Conservation (phyloP, 1,139 yeast genomes). For the Taphrina wiesneri region DNA sequence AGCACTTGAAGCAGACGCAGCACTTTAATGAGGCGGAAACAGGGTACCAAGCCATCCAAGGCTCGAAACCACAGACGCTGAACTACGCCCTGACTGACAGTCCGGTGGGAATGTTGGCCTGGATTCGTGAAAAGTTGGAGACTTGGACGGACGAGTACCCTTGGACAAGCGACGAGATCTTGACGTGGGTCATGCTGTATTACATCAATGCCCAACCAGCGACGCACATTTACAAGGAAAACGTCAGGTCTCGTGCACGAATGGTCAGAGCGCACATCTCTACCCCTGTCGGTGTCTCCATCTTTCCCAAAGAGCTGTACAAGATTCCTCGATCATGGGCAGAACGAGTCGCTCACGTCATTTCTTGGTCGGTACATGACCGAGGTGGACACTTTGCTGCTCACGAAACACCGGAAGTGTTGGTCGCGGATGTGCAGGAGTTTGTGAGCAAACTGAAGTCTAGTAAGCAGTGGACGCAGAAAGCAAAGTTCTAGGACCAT, state of each 20-base stretch:
- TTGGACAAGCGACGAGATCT: constrained; percentile 28
- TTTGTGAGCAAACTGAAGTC: constrained; percentile 20
- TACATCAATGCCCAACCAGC: constrained; percentile 23
- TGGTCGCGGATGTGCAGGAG: constrained; percentile 24
- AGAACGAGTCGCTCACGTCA: constrained; percentile 12
- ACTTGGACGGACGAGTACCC: constrained; percentile 25
- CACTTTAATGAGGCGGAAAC: constrained; percentile 12
- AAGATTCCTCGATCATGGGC: constrained; percentile 28
- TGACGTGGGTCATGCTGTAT: constrained; percentile 33
- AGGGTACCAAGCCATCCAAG: constrained; percentile 33
- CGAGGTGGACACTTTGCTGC: constrained; percentile 35
- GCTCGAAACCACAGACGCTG: constrained; percentile 32
- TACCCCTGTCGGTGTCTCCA: constrained; percentile 28
- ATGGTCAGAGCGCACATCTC: constrained; percentile 5
- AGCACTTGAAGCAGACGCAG: constrained; percentile 3
- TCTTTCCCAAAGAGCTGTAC: constrained; percentile 31
- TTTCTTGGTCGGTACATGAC: constrained; percentile 14
- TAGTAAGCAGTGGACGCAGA: constrained; percentile 13
- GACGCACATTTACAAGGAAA: constrained; percentile 33
- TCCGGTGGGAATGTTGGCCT: constrained; percentile 35
- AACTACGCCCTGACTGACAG: constrained; percentile 25
- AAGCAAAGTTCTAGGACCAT: constrained; percentile 19
- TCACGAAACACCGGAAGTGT: constrained; percentile 27
- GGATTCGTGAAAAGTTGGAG: constrained; percentile 31
- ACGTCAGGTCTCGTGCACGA: neutral